Conservation (phyloP, 352 stramenopile species). For the Phytophthora pistaciae region DNA sequence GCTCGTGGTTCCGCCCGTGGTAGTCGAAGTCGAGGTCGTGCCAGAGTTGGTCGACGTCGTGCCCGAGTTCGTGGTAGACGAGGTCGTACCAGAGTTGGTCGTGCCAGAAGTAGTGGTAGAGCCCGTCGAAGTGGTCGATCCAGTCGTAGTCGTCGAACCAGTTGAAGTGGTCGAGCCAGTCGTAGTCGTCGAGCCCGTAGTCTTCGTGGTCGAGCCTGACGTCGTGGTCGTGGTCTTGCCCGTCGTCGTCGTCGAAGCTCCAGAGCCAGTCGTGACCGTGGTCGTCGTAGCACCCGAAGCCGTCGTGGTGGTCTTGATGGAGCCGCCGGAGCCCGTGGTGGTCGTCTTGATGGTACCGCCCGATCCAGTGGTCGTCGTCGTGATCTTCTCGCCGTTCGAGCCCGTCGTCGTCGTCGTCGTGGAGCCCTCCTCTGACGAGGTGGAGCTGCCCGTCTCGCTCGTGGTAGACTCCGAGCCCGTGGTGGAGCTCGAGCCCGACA, state of each 20-base stretch:
- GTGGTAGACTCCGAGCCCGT: constrained; percentile 9
- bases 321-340: constrained; percentile 18
- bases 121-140: constrained; percentile 2
- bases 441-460: constrained; percentile 10
- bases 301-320: constrained; percentile 21
- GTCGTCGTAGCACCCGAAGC: constrained; percentile 22
- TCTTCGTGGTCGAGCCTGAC: constrained; percentile 18
- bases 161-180: constrained; percentile 10
- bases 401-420: constrained; percentile 24
- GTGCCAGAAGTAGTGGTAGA: constrained; percentile 23
- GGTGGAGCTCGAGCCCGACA: constrained; percentile 26
- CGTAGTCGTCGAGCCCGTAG: constrained; percentile 20
- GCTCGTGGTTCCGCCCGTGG: constrained; percentile 3
- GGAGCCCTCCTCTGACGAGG: constrained; percentile 18
- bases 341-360: constrained; percentile 23
- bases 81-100: constrained; percentile 12
- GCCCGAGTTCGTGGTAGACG: constrained; percentile 1
- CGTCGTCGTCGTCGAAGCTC: constrained; percentile 26
- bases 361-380: constrained; percentile 19
- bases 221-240: constrained; percentile 26
- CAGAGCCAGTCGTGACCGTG: constrained; percentile 23
- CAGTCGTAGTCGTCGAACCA: constrained; percentile 17
- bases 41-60: constrained; percentile 17
- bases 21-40: constrained; percentile 11
- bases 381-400: constrained; percentile 23